phyloP scores from a whole-genome alignment of 78 protist species.

The Dictyostelium intermedium region DNA sequence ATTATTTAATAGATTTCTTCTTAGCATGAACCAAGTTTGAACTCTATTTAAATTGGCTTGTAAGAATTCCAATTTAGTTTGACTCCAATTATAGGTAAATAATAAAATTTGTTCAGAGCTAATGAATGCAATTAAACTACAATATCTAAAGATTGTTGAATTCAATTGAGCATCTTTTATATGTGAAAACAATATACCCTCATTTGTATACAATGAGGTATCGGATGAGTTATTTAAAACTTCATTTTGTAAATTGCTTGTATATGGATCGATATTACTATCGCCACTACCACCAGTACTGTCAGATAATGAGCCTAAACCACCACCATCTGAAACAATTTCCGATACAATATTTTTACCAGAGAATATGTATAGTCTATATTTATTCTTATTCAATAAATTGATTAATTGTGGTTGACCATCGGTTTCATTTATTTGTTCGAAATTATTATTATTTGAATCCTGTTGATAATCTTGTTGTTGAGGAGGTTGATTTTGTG shows the following conservation, averaged over 20 bases:
- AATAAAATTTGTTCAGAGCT: neutral
- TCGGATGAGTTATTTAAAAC: slow-evolving; percentile 9
- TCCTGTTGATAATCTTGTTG: neutral
- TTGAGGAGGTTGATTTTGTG: neutral
- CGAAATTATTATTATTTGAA: no score
- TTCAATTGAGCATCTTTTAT: slow-evolving; percentile 52
- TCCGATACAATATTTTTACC: neutral
- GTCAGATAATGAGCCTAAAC: neutral
- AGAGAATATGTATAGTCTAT: slow-evolving; percentile 8
- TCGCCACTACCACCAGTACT: neutral
- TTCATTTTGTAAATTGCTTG: neutral
- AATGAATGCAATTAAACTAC: slow-evolving; percentile 14
- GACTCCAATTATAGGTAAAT: slow-evolving; percentile 68
- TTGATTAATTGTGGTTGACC: slow-evolving; percentile 11
- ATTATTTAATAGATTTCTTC: slow-evolving; percentile 33
- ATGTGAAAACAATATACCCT: slow-evolving; percentile 34
- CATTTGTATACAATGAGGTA: slow-evolving; percentile 10
- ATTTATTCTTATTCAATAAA: slow-evolving; percentile 8
- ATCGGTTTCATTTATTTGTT: neutral
- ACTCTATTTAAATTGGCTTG: slow-evolving; percentile 21
- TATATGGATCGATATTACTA: neutral
- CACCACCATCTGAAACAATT: neutral
- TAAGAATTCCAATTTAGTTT: slow-evolving; percentile 35
- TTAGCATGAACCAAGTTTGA: slow-evolving; percentile 28
- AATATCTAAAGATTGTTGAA: slow-evolving; percentile 17